Conservation (phyloP, 768 basidiomycete genomes). For the Trametes elegans region DNA sequence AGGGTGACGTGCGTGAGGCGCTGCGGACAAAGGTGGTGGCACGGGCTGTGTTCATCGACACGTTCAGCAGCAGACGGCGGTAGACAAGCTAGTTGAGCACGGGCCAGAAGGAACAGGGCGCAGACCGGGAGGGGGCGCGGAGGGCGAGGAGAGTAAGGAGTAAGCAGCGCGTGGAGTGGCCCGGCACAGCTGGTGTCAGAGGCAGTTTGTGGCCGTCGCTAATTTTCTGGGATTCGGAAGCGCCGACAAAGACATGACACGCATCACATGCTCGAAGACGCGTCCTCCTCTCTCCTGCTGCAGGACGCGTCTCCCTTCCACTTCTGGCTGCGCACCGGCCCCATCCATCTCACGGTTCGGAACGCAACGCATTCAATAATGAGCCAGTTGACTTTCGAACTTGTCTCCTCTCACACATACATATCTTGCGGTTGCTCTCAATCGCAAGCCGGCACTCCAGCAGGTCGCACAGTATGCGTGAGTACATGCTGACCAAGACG, state of each 20-base stretch:
- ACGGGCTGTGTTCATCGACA: constrained; percentile 10
- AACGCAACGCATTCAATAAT: too few relatives aligned
- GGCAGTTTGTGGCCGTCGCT: neutral
- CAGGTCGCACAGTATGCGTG: too few relatives aligned
- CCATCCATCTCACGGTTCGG: too few relatives aligned
- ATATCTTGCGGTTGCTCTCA: too few relatives aligned
- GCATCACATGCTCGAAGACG: constrained; percentile 14
- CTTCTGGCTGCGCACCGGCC: too few relatives aligned
- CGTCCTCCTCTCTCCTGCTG: neutral
- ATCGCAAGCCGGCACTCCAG: too few relatives aligned
- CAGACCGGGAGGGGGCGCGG: neutral
- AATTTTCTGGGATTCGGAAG: constrained; percentile 8
- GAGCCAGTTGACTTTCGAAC: too few relatives aligned
- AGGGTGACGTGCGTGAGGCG: constrained; percentile 4
- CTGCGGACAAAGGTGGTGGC: constrained; percentile 4
- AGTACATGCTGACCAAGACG: too few relatives aligned
- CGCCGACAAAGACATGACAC: constrained; percentile 3
- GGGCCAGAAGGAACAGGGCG: neutral
- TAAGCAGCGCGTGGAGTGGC: neutral
- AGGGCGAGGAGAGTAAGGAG: neutral
- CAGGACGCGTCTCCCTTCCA: neutral
- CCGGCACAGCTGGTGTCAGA: neutral
- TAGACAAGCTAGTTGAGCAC: neutral
- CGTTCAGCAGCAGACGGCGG: neutral
- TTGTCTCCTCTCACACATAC: too few relatives aligned